These are phyloP conservation scores for Fomitopsis pinicola DNA, from an alignment of 1,284 basidiomycete species.

Conservation along the genomic window DNA sequence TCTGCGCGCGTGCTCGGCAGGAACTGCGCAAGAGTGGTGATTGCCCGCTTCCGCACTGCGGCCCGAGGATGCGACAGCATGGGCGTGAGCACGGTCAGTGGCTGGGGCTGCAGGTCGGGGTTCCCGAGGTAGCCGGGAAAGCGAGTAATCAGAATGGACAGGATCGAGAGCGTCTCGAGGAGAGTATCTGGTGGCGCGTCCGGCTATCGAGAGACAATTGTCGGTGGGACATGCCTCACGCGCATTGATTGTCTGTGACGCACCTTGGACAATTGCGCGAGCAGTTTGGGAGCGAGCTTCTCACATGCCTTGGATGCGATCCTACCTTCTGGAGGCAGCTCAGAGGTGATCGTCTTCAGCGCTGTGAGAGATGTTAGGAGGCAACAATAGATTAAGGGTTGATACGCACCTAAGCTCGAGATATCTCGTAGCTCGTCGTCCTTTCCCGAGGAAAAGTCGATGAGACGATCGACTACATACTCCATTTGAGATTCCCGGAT, in stretches of 20 bases:
- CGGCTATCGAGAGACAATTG: constrained; percentile 33
- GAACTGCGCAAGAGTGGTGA: constrained; percentile 80
- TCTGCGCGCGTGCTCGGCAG: constrained; percentile 62
- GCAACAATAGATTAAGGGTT: constrained; percentile 1
- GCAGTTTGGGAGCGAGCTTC: constrained; percentile 82
- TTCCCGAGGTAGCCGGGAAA: constrained; percentile 74
- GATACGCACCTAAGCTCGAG: constrained; percentile 75
- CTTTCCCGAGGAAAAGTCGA: constrained; percentile 78
- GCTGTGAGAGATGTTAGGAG: constrained; percentile 40
- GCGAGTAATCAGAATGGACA: constrained; percentile 87
- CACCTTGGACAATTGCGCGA: constrained; percentile 75
- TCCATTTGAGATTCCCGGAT: constrained; percentile 82
- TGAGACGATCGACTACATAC: constrained; percentile 81
- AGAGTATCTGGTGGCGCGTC: constrained; percentile 79
- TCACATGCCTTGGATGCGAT: constrained; percentile 79
- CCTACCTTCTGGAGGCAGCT: constrained; percentile 78
- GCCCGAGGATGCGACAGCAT: constrained; percentile 74
- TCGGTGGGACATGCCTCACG: not conserved
- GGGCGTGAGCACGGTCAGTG: constrained; percentile 70
- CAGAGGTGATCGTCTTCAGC: constrained; percentile 90
- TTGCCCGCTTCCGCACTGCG: constrained; percentile 87
- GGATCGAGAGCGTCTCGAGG: constrained; percentile 86
- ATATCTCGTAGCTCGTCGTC: constrained; percentile 93
- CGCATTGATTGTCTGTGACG: constrained; percentile 21
- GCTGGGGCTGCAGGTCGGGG: constrained; percentile 48